phyloP scores from a whole-genome alignment of 192 early-diverging fungal species.

The Mycoemilia scoparia region DNA sequence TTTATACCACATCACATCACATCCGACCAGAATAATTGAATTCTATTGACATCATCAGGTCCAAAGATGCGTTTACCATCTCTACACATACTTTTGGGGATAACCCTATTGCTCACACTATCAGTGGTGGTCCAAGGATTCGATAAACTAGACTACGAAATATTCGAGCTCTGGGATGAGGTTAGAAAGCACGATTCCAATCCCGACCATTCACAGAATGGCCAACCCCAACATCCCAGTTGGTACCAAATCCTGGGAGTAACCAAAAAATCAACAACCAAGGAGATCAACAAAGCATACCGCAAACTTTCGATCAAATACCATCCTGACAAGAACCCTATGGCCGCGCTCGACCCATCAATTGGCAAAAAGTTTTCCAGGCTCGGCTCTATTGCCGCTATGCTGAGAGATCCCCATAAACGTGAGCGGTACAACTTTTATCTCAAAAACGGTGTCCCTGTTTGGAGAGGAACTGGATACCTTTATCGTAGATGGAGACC shows the following conservation, averaged over 20 bases:
- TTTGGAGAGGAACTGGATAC: constrained; percentile 62
- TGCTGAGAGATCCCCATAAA: constrained; percentile 38
- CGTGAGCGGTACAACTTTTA: constrained; percentile 66
- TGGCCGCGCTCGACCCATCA: constrained; percentile 5
- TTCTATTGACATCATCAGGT: no score
- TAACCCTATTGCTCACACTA: constrained; percentile 2
- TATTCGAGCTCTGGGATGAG: constrained; percentile 65
- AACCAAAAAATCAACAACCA: constrained; percentile 25
- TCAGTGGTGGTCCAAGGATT: constrained; percentile 7
- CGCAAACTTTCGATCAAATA: constrained; percentile 44
- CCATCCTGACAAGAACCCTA: constrained; percentile 59
- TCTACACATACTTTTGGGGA: constrained; percentile 2
- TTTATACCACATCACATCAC: no score
- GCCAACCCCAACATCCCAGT: no score
- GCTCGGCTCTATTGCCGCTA: constrained; percentile 40
- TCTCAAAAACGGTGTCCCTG: constrained; percentile 60
- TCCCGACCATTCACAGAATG: no score
- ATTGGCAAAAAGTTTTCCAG: constrained; percentile 38
- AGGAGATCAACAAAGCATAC: constrained; percentile 46
- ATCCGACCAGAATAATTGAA: no score
- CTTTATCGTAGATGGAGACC: constrained; percentile 54
- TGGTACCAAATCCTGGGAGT: constrained; percentile 52
- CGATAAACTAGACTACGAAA: constrained; percentile 54
- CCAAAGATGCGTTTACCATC: no score
- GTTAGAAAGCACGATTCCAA: constrained; percentile 39